Conservation (phyloP, 257 asterid genomes). For the Craterostigma plantagineum region DNA sequence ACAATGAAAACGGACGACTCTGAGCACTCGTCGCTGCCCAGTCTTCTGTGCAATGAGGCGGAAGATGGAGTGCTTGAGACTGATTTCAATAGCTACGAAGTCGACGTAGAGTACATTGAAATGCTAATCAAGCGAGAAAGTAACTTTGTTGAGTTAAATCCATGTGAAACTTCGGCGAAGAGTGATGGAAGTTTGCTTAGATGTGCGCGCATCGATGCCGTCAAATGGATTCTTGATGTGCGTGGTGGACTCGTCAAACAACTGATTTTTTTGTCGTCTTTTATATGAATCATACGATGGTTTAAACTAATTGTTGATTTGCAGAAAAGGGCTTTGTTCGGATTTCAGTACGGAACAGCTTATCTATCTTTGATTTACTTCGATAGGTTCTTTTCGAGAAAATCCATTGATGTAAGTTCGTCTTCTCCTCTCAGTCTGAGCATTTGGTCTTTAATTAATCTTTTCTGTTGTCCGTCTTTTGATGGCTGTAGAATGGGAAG, state of each 20-base stretch:
- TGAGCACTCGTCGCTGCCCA: conserved; percentile 10
- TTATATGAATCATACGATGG: background rate
- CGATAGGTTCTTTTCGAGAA: conserved; percentile 28
- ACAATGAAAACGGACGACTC: conserved; percentile 12
- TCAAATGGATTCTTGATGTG: conserved; percentile 35
- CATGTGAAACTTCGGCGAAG: background rate
- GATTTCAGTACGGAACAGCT: conserved; percentile 28
- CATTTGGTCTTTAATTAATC: no score
- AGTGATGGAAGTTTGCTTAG: conserved; percentile 13
- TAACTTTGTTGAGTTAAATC: background rate
- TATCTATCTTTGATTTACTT: conserved; percentile 32
- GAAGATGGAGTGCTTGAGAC: conserved; percentile 4
- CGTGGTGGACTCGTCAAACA: no score
- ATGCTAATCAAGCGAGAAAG: conserved; percentile 19
- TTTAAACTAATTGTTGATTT: background rate
- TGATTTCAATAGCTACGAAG: conserved; percentile 13
- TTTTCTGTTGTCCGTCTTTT: no score
- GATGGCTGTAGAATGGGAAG: conserved; percentile 4
- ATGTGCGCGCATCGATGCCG: conserved; percentile 20
- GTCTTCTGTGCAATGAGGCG: conserved; percentile 28
- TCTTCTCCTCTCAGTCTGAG: no score
- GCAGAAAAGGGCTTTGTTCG: conserved; percentile 27
- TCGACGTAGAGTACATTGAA: conserved; percentile 22
- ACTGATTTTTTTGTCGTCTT: background rate
- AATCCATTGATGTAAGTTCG: conserved; percentile 23